Percentiles rank a stretch among this genome's conserved stretches.
Conservation (phyloP, 75 land plant genomes). For the Picea glauca region DNA sequence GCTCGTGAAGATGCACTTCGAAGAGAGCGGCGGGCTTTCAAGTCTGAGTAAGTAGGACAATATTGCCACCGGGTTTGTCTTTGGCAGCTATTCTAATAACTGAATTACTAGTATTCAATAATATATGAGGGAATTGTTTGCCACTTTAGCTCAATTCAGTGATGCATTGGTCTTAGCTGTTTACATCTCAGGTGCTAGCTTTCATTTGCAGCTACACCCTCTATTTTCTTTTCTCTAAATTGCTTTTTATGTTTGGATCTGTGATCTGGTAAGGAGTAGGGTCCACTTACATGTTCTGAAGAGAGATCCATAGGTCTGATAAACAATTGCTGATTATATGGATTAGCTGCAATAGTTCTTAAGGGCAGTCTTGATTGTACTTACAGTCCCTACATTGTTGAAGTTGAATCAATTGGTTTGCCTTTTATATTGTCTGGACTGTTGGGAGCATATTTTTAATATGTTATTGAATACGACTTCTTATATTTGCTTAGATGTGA, state of each 20-base stretch:
- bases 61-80: background rate
- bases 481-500: constrained; percentile 38
- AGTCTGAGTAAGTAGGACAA: constrained; percentile 63
- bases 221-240: background rate
- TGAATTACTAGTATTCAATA: background rate
- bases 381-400: background rate
- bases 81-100: background rate
- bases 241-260: background rate
- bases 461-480: constrained; percentile 1
- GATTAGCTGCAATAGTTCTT: background rate
- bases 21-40: constrained; percentile 50
- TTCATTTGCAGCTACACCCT: too few species aligned
- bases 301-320: background rate
- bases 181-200: background rate
- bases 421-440: background rate
- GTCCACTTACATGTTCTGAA: background rate
- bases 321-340: background rate
- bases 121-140: background rate
- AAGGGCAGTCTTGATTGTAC: background rate
- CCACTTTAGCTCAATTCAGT: background rate
- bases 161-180: background rate
- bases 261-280: background rate
- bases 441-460: background rate
- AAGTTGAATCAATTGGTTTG: background rate
- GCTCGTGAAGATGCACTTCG: constrained; percentile 94